A percentile compares a stretch with the other conserved stretches of the same genome.
phyloP scores from a whole-genome alignment of 108 stramenopile species.

The Nannochloropsis salina region DNA sequence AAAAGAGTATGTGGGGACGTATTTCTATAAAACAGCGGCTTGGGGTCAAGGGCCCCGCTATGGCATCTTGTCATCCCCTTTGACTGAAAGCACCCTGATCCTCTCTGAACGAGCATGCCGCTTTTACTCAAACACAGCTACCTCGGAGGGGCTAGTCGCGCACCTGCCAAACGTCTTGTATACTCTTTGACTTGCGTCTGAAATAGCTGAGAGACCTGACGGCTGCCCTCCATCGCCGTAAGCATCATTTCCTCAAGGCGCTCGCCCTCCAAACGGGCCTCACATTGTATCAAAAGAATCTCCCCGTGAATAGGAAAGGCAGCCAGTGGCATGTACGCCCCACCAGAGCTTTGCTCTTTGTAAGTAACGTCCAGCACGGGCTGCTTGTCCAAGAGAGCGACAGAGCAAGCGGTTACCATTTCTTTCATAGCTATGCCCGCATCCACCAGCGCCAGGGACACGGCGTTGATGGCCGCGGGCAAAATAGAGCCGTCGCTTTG shows the following conservation, averaged over 20 bases:
- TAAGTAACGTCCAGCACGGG: slow-evolving; percentile 32
- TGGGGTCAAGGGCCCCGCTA: too few relatives aligned
- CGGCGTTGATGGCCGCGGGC: slow-evolving; percentile 49
- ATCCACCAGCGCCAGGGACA: slow-evolving; percentile 52
- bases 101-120: too few relatives aligned
- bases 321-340: slow-evolving; percentile 34
- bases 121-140: not conserved
- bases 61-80: too few relatives aligned
- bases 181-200: slow-evolving; percentile 37
- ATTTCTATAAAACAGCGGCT: too few relatives aligned
- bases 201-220: slow-evolving; percentile 35
- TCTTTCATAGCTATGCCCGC: slow-evolving; percentile 57
- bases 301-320: slow-evolving; percentile 26
- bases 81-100: too few relatives aligned
- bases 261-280: slow-evolving; percentile 33
- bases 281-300: slow-evolving; percentile 32
- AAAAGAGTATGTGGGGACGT: too few relatives aligned
- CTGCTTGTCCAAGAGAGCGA: slow-evolving; percentile 46
- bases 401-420: slow-evolving; percentile 46
- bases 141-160: not conserved
- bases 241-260: slow-evolving; percentile 36
- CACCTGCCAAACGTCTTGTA: slow-evolving; percentile 22
- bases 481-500: slow-evolving; percentile 52
- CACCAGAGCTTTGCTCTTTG: slow-evolving; percentile 36
- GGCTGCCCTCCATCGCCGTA: slow-evolving; percentile 30